Percentiles rank a stretch among this genome's conserved stretches.
These are phyloP conservation scores for Lagenaria siceraria DNA, from an alignment of 306 rosid genomes.

Conservation along the genomic window DNA sequence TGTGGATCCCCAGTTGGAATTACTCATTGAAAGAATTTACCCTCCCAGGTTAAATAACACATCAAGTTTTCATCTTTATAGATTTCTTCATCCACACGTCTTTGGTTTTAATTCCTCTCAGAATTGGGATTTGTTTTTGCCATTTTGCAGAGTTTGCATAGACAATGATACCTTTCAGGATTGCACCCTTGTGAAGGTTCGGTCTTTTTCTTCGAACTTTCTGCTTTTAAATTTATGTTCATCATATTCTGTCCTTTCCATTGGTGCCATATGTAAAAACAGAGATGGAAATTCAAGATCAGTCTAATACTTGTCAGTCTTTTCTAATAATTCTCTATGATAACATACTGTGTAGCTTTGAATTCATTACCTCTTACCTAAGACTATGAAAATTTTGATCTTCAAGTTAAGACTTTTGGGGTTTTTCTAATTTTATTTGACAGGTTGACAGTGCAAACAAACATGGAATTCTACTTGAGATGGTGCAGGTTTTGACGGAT, in stretches of 20 bases:
- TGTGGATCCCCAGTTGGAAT: slow-evolving; percentile 56
- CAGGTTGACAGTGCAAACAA: slow-evolving; percentile 98
- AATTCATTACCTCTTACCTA: too few relatives aligned
- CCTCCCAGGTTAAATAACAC: slow-evolving; percentile 55
- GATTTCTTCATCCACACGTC: not conserved
- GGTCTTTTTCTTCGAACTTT: not conserved
- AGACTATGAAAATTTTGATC: not conserved
- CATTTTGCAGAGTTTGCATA: slow-evolving; percentile 55
- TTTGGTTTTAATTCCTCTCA: not conserved
- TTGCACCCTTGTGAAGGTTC: slow-evolving; percentile 77
- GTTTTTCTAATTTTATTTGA: not conserved
- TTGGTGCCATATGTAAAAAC: not conserved
- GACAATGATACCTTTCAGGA: slow-evolving; percentile 67
- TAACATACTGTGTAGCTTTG: too few relatives aligned
- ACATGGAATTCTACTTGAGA: slow-evolving; percentile 78
- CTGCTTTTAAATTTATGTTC: not conserved
- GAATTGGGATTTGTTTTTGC: not conserved
- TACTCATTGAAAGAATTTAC: slow-evolving; percentile 66
- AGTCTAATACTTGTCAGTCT: too few relatives aligned
- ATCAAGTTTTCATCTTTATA: not conserved
- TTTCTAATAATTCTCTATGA: too few relatives aligned
- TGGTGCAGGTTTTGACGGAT: slow-evolving; percentile 95
- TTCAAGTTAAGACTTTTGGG: not conserved
- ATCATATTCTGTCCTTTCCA: not conserved
- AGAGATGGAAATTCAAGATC: not conserved